phyloP scores from a whole-genome alignment of 2,329 filamentous ascomycete species.

The Ophiostoma pallidulum region DNA sequence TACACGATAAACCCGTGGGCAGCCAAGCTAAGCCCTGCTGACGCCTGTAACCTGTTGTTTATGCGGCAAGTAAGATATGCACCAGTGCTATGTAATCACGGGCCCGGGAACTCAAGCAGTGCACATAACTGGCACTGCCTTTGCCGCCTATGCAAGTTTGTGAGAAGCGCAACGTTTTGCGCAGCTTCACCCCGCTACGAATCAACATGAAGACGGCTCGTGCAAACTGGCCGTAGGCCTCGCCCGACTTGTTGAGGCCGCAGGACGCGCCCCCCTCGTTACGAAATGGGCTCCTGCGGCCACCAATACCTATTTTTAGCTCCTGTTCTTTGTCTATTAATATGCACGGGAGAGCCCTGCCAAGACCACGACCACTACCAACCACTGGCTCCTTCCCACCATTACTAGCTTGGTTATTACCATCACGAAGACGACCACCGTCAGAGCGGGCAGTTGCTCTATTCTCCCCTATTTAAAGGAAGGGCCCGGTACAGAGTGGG shows the following conservation, averaged over 20 bases:
- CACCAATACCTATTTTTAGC: neutral
- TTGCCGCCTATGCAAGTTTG: too few relatives aligned
- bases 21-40: too few relatives aligned
- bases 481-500: neutral
- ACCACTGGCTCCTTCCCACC: neutral
- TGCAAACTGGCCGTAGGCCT: neutral
- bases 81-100: too few relatives aligned
- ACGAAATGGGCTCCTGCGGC: neutral
- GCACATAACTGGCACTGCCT: too few relatives aligned
- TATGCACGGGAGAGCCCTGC: slow-evolving; percentile 3
- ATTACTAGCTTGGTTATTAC: neutral
- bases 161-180: neutral
- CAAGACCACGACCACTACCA: neutral
- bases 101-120: too few relatives aligned
- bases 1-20: too few relatives aligned
- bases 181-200: too few relatives aligned
- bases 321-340: neutral
- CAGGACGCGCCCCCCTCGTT: neutral
- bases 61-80: too few relatives aligned
- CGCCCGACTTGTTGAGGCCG: neutral
- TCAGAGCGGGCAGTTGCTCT: neutral
- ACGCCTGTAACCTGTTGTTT: too few relatives aligned
- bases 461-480: neutral
- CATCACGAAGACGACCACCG: neutral
- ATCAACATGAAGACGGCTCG: too few relatives aligned